These are phyloP conservation scores for Populus simonii DNA, from an alignment of 345 rosid genomes.

Conservation along the genomic window DNA sequence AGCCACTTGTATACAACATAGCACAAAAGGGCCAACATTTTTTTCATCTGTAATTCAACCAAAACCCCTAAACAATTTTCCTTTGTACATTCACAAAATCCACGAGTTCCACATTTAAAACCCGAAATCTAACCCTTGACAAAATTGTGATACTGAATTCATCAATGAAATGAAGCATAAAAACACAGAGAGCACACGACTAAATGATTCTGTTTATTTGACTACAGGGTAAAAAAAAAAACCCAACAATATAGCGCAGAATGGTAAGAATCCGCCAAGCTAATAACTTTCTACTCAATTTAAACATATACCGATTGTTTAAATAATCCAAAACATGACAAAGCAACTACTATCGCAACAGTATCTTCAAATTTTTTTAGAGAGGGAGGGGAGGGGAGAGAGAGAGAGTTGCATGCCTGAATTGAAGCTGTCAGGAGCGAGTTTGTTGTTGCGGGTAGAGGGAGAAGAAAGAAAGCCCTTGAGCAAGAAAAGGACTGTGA, in stretches of 20 bases:
- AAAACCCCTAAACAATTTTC: neutral
- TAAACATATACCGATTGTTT: neutral
- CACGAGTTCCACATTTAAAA: neutral
- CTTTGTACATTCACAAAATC: neutral
- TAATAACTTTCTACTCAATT: neutral
- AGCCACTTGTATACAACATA: too few species aligned
- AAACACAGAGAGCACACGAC: neutral
- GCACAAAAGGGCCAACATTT: too few species aligned
- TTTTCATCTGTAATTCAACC: too few species aligned
- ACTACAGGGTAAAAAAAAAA: too few species aligned
- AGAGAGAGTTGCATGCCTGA: conserved; percentile 38
- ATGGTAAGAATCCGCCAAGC: neutral
- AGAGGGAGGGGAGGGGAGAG: neutral
- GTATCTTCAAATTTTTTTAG: neutral
- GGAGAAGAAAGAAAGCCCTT: conserved; percentile 52
- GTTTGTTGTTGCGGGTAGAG: conserved; percentile 30
- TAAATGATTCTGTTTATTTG: neutral
- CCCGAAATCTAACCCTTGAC: neutral
- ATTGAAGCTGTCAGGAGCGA: conserved; percentile 39
- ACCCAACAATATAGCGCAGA: neutral
- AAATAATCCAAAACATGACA: neutral
- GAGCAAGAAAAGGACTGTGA: conserved; percentile 55
- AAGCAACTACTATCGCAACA: neutral
- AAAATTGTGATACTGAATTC: neutral
- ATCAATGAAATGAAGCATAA: neutral